Base-by-base conservation (phyloP, 495 filamentous ascomycete species). In the Penicillium canescens region DNA sequence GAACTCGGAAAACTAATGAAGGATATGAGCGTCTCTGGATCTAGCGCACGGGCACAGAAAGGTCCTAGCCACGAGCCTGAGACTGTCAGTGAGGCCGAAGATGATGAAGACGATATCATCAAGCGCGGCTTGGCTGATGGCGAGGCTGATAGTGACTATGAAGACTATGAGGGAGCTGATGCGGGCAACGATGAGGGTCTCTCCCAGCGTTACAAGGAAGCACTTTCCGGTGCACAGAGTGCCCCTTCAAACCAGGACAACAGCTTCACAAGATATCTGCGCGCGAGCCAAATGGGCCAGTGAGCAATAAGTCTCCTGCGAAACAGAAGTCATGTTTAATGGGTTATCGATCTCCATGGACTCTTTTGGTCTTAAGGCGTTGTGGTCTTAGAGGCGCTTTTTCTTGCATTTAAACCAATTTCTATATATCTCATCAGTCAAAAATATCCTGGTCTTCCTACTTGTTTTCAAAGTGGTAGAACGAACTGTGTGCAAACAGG, bases 1-100 rank as follows among this genome's bases (percentile, higher is more conserved):
- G 92, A 98, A 64, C 73, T 98, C 36, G 86, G 88, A 21, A 90
- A 88, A 77, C 77, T 98, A 70, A 96, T 99, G 93, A 88, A 87
- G 64, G 94, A 93, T 57, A 93, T 99, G 89, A 81, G 82, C 31
- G 87, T 98, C 59, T 77, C 79, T 14, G 77, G 77, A 6, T 67
- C 75, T n/a, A 66, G 66, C 11, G 57, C 59, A 35, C 64, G 64
- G 45, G 66, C 65, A 23, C 54, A 48, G 20, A 56, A 61, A 48
- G 64, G 64, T 3, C 37, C 55, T 7, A 46, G 55, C 23, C 52
- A 59, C 9, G 72, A 71, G 36, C 61, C 72, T 20, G 78, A 79
- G 56, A 80, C 78, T 35, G 70, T 80, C 35, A 82, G 78, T 52
- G 78, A 82, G 42, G 71, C 77, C 0, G 78, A 81, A 49, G 75